phyloP scores from a whole-genome alignment of 345 rosid genomes.

The Atalantia buxifolia region DNA sequence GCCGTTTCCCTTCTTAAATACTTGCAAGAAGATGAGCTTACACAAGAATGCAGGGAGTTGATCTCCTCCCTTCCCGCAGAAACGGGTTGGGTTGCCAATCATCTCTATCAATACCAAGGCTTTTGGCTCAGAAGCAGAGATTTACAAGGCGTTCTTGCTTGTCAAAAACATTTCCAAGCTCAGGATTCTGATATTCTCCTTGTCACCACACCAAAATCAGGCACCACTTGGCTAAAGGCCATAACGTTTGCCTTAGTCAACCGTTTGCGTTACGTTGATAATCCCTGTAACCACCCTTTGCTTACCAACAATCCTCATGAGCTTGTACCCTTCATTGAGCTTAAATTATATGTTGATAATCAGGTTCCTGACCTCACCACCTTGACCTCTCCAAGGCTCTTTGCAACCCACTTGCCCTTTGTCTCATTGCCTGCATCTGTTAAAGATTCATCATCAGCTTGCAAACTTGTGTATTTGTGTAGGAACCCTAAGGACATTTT shows the following conservation, averaged over 20 bases:
- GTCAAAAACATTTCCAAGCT: constrained; percentile 46
- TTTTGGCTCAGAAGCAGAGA: constrained; percentile 40
- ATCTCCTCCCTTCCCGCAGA: constrained; percentile 37
- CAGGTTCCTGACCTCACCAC: constrained; percentile 26
- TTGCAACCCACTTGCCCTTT: constrained; percentile 39
- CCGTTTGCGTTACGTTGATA: constrained; percentile 14
- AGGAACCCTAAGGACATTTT: constrained; percentile 59
- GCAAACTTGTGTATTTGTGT: constrained; percentile 55
- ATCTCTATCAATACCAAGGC: constrained; percentile 46
- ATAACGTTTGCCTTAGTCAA: constrained; percentile 41
- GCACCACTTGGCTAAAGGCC: constrained; percentile 67
- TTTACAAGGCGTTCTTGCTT: constrained; percentile 37
- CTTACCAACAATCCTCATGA: constrained; percentile 49
- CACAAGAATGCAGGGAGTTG: constrained; percentile 33
- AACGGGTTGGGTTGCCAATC: constrained; percentile 31
- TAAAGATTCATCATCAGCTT: constrained; percentile 18
- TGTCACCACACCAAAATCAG: constrained; percentile 57
- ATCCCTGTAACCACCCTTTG: constrained; percentile 38
- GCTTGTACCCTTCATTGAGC: constrained; percentile 56
- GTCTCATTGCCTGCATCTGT: constrained; percentile 35
- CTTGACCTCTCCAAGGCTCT: constrained; percentile 36
- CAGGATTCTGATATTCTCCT: constrained; percentile 39
- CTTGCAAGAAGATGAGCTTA: constrained; percentile 32
- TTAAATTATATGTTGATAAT: constrained; percentile 14
- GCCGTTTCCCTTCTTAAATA: constrained; percentile 19